phyloP scores from a whole-genome alignment of 1,284 basidiomycete species.

The Takashimella koratensis region DNA sequence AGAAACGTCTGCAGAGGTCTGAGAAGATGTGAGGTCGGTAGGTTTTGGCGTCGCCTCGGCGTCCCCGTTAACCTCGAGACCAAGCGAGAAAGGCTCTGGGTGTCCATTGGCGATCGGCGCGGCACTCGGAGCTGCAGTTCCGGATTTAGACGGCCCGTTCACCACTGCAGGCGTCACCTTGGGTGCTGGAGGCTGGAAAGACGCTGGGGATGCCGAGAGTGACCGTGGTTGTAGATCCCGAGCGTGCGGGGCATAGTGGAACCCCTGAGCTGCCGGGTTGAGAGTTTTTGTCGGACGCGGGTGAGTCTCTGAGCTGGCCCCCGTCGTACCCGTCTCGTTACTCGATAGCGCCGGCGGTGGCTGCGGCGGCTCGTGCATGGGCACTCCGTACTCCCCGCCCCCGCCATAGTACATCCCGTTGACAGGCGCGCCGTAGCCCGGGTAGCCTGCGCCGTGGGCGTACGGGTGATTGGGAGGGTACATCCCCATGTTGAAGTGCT shows the following conservation, averaged over 20 bases:
- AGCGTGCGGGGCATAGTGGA: conserved; percentile 23
- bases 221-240: neutral
- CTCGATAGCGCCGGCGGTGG: conserved; percentile 3
- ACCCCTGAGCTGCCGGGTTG: conserved; percentile 43
- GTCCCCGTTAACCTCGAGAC: neutral
- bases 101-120: no score
- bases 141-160: no score
- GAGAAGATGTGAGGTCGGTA: neutral
- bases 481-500: conserved; percentile 9
- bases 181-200: no score
- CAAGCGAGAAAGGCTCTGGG: no score
- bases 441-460: conserved; percentile 34
- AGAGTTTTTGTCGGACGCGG: conserved; percentile 20
- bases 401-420: conserved; percentile 8
- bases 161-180: no score
- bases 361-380: conserved; percentile 7
- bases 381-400: conserved; percentile 8
- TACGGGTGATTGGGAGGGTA: conserved; percentile 44
- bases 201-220: neutral
- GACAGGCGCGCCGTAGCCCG: conserved; percentile 7
- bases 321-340: conserved; percentile 3
- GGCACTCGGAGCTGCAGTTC: no score
- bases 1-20: neutral
- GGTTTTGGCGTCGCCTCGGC: neutral
- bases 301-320: neutral